Evolutionary conservation across 441 rosid genomes (phyloP), one percentile per base, ranked within the genome.

Genomic region (Gossypium trilobum): DNA sequence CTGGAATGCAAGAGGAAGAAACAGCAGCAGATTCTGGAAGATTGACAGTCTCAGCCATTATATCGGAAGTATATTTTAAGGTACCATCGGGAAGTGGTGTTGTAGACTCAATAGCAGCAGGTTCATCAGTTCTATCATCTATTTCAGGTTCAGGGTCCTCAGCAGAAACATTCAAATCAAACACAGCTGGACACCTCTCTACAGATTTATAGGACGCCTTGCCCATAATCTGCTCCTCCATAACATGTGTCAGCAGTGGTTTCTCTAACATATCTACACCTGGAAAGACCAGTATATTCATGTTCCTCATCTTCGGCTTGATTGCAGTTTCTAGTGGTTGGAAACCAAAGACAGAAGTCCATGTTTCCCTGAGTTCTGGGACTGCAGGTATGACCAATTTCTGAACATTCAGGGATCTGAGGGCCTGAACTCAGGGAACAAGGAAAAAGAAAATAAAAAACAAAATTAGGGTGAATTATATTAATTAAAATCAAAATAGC

Each of bases 381-480:
- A 95, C 83, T 67, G 99, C 99, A 74, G 98, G 99, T 82, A 95
- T 91, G 76, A 92, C 89, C 87, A 95, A 80, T 73, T 86, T 92
- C 82, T 83, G 92, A 55, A 95, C 88, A 69, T 82, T 78, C 61
- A 95, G 87, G 73, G 88, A 81, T 85, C 81, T 4, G 16, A 95
- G 91, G 74, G 86, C 91, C 99, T 95, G 88, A 79, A 57, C 72
- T 55, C 46, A 58, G 59, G 51, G 33, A 74, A 7, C 19, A 74
- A 68, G 36, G 11, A 54, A 19, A 39, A 73, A 22, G 19, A 60
- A 31, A 27, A 25, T 36, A 60, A 20, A 50, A 68, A 51, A 7
- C 48, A 57, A 10, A 17, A 66, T 42, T 19, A n/a, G 14, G 68
- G 20, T 59, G 46, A 60, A 74, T 65, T 76, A 62, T 1, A 50